phyloP scores from a whole-genome alignment of 2,329 filamentous ascomycete genomes.

The Penicillium oxalicum region DNA sequence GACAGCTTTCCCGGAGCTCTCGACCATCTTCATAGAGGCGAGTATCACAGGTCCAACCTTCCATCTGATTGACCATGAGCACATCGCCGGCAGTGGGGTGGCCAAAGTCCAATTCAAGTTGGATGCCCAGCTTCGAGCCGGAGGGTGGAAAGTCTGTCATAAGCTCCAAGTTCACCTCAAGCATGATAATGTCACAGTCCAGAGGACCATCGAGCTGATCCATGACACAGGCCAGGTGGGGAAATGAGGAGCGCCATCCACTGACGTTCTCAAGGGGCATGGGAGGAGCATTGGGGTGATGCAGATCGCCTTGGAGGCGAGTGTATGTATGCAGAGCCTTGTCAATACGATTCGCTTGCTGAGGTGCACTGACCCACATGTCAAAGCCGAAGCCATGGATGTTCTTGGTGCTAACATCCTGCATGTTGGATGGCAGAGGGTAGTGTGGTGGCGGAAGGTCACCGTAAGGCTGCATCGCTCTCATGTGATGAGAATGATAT shows the following conservation, averaged over 20 bases:
- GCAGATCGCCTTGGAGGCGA: conserved; percentile 35
- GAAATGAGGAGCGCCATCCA: conserved; percentile 40
- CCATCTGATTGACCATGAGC: conserved; percentile 30
- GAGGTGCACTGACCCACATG: conserved; percentile 42
- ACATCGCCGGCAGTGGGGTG: conserved; percentile 30
- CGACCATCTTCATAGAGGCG: conserved; percentile 38
- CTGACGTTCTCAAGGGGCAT: conserved; percentile 36
- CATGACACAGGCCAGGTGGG: conserved; percentile 33
- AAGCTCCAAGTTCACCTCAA: conserved; percentile 40
- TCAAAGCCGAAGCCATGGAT: conserved; percentile 39
- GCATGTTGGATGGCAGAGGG: conserved; percentile 30
- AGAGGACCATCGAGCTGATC: conserved; percentile 29
- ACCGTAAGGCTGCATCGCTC: conserved; percentile 29
- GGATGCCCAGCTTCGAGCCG: conserved; percentile 38
- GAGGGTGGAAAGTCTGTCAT: conserved; percentile 41
- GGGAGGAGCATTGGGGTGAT: conserved; percentile 29
- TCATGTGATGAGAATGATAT: conserved; percentile 27
- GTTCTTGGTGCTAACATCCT: conserved; percentile 24
- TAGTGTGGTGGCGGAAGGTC: conserved; percentile 32
- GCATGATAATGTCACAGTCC: conserved; percentile 40
- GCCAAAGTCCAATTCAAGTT: conserved; percentile 38
- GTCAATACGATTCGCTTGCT: conserved; percentile 32
- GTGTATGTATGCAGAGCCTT: conserved; percentile 42
- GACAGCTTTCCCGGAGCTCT: conserved; percentile 26
- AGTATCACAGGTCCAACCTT: conserved; percentile 41